Percentiles rank a stretch among this genome's conserved stretches.
These are phyloP conservation scores for Blastocystis sp. DNA, from an alignment of 352 stramenopile species.

Conservation along the genomic window DNA sequence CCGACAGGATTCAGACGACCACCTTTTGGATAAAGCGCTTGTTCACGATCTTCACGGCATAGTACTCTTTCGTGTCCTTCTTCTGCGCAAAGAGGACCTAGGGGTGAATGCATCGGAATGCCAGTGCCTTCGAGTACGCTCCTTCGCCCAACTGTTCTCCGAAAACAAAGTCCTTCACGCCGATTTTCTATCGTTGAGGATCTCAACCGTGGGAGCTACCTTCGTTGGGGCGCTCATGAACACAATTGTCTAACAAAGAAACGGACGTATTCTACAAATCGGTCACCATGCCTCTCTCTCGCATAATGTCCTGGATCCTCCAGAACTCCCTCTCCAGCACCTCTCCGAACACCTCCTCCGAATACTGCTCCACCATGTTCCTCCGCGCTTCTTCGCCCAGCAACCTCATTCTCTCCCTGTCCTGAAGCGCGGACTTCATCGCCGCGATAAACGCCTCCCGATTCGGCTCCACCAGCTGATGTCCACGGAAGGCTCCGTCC, in stretches of 20 bases:
- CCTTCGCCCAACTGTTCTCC: slow-evolving; percentile 61
- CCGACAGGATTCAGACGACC: background rate
- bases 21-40: slow-evolving; percentile 70
- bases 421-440: slow-evolving; percentile 74
- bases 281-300: background rate
- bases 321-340: slow-evolving; percentile 73
- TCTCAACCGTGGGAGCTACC: background rate
- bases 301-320: slow-evolving; percentile 7
- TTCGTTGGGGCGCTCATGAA: background rate
- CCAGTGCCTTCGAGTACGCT: slow-evolving; percentile 5
- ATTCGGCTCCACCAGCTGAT: slow-evolving; percentile 81
- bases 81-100: slow-evolving; percentile 47
- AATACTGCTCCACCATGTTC: slow-evolving; percentile 82
- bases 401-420: slow-evolving; percentile 77
- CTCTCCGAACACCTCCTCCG: slow-evolving; percentile 77
- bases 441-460: slow-evolving; percentile 77
- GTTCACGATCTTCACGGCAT: slow-evolving; percentile 73
- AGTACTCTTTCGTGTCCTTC: slow-evolving; percentile 66
- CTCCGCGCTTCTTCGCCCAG: slow-evolving; percentile 77
- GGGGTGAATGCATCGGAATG: background rate
- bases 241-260: background rate
- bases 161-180: slow-evolving; percentile 47
- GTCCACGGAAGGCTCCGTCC: slow-evolving; percentile 72
- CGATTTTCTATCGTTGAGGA: slow-evolving; percentile 33
- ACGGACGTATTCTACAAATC: background rate